Base-by-base conservation (phyloP, 75 land plant genomes). In the Sequoia sempervirens region DNA sequence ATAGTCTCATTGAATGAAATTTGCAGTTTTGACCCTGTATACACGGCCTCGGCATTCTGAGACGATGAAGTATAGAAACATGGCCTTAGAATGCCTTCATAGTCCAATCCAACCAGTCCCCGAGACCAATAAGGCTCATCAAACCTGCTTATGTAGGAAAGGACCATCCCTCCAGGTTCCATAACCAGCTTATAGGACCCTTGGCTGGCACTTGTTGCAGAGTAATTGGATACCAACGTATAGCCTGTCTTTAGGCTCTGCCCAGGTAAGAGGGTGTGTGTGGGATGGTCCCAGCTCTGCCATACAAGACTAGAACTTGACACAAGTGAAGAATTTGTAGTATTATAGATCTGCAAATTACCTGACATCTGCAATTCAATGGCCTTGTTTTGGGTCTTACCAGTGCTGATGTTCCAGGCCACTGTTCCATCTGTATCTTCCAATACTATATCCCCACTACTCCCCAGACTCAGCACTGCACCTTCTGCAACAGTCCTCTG, bases 261-360 rank as follows among this genome's bases (percentile, higher is more conserved):
- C 30, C 80, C 80, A 23, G 80, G 80, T 12, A 78, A 12, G 52
- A 78, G 80, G 14, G 47, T 85, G n/a, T 85, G 85, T 7, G 86
- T 85, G 23, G 85, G 86, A 79, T 85, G 58, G n/a, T 46, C 54
- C 58, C 73, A 86, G 37, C 87, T 84, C 28, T 83, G 85, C 86
- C 86, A 85, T 52, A 85, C 86, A 4, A 78, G 30, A 43, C 13
- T 78, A 26, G 80, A 43, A 26, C 30, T 45, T 28, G 80, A 45
- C 4, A 26, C 30, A n/a, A 78, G 80, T 10, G 86, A 70, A 15
- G 68, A n/a, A 74, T 40, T 54, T 13, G 80, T 37, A 41, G 70
- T 38, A 73, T 87, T 86, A n/a, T 41, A 32, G 69, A 86, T 73
- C 34, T 26, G 80, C 13, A 86, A 50, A 75, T 86, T 78, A 40